Percentiles rank a stretch among this genome's conserved stretches.
Conservation (phyloP, 352 stramenopile species). For the Phytophthora crassamura region DNA sequence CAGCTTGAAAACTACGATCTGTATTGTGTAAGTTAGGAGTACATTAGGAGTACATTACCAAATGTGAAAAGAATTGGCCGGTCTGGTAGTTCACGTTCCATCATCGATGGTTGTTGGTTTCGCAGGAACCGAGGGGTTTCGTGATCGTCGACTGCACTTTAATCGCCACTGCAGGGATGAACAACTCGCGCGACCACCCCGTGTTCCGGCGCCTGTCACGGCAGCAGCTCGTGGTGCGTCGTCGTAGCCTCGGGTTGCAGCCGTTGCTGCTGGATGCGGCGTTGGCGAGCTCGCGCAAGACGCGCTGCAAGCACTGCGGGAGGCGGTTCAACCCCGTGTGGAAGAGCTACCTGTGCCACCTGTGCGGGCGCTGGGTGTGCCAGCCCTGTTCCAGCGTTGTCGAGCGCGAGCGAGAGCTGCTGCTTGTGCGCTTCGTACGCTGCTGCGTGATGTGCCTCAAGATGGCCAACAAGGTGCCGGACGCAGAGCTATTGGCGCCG, state of each 20-base stretch:
- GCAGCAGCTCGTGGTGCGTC: slow-evolving; percentile 56
- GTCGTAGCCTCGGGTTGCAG: slow-evolving; percentile 60
- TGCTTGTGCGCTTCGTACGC: slow-evolving; percentile 58
- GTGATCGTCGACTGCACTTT: too few relatives aligned
- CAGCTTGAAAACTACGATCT: slow-evolving; percentile 17
- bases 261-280: slow-evolving; percentile 38
- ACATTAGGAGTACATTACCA: too few relatives aligned
- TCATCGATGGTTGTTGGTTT: too few relatives aligned
- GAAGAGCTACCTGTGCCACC: slow-evolving; percentile 58
- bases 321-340: slow-evolving; percentile 54
- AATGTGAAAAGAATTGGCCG: too few relatives aligned
- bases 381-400: slow-evolving; percentile 60
- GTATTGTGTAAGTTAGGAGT: too few relatives aligned
- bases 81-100: too few relatives aligned
- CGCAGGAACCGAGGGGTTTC: slow-evolving; percentile 4
- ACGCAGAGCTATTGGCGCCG: slow-evolving; percentile 42
- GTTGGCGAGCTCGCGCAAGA: slow-evolving; percentile 26
- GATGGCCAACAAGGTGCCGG: slow-evolving; percentile 61
- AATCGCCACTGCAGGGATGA: slow-evolving; percentile 22
- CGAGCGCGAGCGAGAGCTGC: slow-evolving; percentile 54
- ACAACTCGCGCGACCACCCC: slow-evolving; percentile 48
- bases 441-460: slow-evolving; percentile 51
- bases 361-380: slow-evolving; percentile 62
- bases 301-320: slow-evolving; percentile 53
- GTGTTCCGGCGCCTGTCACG: slow-evolving; percentile 62